Evolutionary conservation across 1,139 yeast genomes (phyloP).

Genomic region (Suhomyces chickasaworum): DNA sequence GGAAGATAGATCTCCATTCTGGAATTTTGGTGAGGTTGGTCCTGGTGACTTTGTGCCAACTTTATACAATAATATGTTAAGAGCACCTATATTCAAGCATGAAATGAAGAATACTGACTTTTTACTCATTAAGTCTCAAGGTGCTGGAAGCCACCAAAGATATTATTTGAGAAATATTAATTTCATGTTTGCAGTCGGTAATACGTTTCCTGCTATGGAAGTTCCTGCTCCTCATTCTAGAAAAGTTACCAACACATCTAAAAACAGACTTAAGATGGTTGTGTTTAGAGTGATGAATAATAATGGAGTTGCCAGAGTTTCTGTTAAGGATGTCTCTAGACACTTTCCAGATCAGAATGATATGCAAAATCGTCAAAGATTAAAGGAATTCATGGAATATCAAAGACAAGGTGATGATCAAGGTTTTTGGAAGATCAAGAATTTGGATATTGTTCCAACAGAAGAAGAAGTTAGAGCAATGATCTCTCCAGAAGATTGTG

Average conservation of each 20-base stretch:
- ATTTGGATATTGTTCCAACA: conserved; percentile 63
- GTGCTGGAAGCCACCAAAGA: conserved; percentile 65
- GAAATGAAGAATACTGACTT: conserved; percentile 81
- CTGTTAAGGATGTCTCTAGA: conserved; percentile 83
- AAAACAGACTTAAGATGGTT: conserved; percentile 89
- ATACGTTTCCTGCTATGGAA: conserved; percentile 88
- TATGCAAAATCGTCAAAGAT: conserved; percentile 93
- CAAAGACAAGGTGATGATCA: conserved; percentile 95
- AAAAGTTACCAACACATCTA: conserved; percentile 90
- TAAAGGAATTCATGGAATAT: conserved; percentile 97
- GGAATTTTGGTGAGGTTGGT: conserved; percentile 98
- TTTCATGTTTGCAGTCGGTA: conserved; percentile 85
- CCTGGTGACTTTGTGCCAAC: conserved; percentile 95
- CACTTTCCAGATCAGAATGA: conserved; percentile 98
- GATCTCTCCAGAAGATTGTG: conserved; percentile 90
- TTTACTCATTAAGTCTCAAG: conserved; percentile 74
- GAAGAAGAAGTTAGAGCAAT: conserved; percentile 81
- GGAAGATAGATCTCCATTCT: conserved; percentile 94
- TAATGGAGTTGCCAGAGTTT: conserved; percentile 70
- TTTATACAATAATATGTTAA: conserved; percentile 81
- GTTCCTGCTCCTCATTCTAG: conserved; percentile 98
- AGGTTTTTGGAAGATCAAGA: conserved; percentile 91
- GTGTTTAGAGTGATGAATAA: conserved; percentile 86
- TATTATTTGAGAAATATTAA: conserved; percentile 63
- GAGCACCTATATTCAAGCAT: conserved; percentile 94